Percentiles rank a stretch among this genome's conserved stretches.
These are phyloP conservation scores for Tricholoma terreum DNA, from an alignment of 768 basidiomycete species.

Conservation along the genomic window DNA sequence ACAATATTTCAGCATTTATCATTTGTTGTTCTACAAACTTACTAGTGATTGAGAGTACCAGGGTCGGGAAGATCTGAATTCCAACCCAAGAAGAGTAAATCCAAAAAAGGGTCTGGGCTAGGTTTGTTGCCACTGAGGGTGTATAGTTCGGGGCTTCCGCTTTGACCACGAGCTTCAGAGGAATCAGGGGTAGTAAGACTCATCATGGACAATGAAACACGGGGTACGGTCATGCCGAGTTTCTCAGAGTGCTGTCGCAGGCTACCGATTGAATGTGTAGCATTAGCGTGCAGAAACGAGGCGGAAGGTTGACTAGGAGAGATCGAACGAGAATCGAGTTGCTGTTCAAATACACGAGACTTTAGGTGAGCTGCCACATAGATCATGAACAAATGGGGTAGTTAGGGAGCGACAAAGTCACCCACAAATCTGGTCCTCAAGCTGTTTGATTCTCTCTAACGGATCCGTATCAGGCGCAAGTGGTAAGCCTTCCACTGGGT, in stretches of 20 bases:
- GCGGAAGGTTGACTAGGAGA: conserved; percentile 33
- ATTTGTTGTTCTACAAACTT: conserved; percentile 23
- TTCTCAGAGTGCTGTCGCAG: conserved; percentile 23
- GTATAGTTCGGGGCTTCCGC: conserved; percentile 49
- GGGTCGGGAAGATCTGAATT: conserved; percentile 84
- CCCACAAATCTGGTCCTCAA: conserved; percentile 77
- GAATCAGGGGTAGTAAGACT: conserved; percentile 39
- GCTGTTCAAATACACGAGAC: conserved; percentile 55
- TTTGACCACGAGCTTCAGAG: conserved; percentile 39
- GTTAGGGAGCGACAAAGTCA: background rate
- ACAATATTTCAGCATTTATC: background rate
- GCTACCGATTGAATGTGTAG: conserved; percentile 14
- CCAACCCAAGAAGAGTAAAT: conserved; percentile 76
- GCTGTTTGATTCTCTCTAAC: conserved; percentile 68
- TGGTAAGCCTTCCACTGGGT: conserved; percentile 78
- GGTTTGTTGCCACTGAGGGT: conserved; percentile 33
- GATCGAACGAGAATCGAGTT: conserved; percentile 34
- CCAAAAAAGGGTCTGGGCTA: conserved; percentile 53
- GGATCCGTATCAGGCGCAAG: conserved; percentile 78
- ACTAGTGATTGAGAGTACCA: conserved; percentile 72
- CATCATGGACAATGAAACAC: conserved; percentile 41
- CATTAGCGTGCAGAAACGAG: conserved; percentile 12
- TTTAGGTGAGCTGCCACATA: conserved; percentile 56
- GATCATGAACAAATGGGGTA: conserved; percentile 7
- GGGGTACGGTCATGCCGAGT: conserved; percentile 43